Evolutionary conservation across 805 yeast genomes (phyloP).

Genomic region (Kuraishia hungarica): DNA sequence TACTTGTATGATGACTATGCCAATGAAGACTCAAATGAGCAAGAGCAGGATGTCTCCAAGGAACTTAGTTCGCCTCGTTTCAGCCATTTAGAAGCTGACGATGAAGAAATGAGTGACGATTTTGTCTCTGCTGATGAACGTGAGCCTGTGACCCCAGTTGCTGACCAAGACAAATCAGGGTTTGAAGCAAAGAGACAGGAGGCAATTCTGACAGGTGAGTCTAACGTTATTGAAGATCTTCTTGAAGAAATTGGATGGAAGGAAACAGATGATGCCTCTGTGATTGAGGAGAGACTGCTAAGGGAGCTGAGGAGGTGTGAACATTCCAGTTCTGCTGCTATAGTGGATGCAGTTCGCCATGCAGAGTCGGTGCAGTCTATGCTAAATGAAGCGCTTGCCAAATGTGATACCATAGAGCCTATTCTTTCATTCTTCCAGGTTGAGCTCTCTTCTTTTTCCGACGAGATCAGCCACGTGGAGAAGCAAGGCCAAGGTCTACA

Average conservation of each 20-base stretch:
- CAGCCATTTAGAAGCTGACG: neutral
- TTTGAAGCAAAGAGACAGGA: neutral
- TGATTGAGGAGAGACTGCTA: conserved; percentile 47
- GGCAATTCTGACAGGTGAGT: neutral
- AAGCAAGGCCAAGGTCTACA: conserved; percentile 74
- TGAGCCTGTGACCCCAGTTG: neutral
- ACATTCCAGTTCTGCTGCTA: conserved; percentile 48
- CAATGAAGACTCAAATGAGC: conserved; percentile 9
- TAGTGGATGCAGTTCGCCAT: conserved; percentile 31
- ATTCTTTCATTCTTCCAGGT: conserved; percentile 47
- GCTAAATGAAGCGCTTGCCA: conserved; percentile 34
- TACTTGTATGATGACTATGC: conserved; percentile 22
- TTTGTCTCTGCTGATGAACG: conserved; percentile 1
- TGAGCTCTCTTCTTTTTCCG: conserved; percentile 54
- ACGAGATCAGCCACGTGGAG: conserved; percentile 66
- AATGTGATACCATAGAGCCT: conserved; percentile 49
- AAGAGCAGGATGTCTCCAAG: conserved; percentile 8
- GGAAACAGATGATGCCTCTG: conserved; percentile 52
- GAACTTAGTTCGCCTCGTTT: neutral
- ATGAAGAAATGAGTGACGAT: neutral
- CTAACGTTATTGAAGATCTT: conserved; percentile 43
- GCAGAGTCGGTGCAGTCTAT: conserved; percentile 32
- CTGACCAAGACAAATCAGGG: neutral
- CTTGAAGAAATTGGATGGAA: conserved; percentile 77
- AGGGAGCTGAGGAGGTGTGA: conserved; percentile 55